These are phyloP conservation scores for Psilocybe sp. DNA, from an alignment of 768 basidiomycete genomes.

Conservation along the genomic window DNA sequence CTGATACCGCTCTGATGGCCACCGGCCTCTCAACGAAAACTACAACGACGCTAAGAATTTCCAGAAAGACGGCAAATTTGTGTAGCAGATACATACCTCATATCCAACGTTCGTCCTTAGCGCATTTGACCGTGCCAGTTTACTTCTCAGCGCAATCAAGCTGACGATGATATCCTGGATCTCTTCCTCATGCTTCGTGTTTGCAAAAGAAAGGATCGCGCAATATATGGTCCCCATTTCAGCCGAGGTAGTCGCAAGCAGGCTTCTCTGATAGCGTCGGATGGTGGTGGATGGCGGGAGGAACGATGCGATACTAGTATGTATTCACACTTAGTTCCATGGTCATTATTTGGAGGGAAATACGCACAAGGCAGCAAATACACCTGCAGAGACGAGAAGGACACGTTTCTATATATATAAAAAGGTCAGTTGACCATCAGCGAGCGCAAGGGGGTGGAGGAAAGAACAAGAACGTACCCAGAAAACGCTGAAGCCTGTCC, in stretches of 20 bases:
- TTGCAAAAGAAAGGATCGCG: conserved; percentile 70
- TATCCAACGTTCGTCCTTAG: conserved; percentile 60
- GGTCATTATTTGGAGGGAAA: not conserved
- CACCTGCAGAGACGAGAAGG: conserved; percentile 67
- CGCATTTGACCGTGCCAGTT: conserved; percentile 60
- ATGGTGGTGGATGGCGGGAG: conserved; percentile 76
- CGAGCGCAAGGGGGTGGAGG: not conserved
- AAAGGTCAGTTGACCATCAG: not conserved
- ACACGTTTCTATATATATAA: conserved; percentile 60
- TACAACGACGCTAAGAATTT: conserved; percentile 22
- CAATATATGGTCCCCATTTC: conserved; percentile 76
- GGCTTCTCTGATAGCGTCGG: conserved; percentile 66
- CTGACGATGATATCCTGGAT: conserved; percentile 56
- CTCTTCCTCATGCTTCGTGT: conserved; percentile 49
- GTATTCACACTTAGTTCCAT: not conserved
- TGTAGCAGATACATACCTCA: conserved; percentile 43
- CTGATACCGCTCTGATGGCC: conserved; percentile 80
- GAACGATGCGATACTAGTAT: conserved; percentile 60
- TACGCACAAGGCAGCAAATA: conserved; percentile 72
- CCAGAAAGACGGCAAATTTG: not conserved
- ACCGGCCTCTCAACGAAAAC: conserved; percentile 74
- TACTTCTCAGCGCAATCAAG: conserved; percentile 71
- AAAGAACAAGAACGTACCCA: not conserved
- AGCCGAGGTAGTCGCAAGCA: conserved; percentile 63
- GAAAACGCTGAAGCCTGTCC: conserved; percentile 57